Evolutionary conservation across 345 rosid genomes (phyloP), one percentile per base, ranked within the genome.

Genomic region (Schrenkiella parvula): DNA sequence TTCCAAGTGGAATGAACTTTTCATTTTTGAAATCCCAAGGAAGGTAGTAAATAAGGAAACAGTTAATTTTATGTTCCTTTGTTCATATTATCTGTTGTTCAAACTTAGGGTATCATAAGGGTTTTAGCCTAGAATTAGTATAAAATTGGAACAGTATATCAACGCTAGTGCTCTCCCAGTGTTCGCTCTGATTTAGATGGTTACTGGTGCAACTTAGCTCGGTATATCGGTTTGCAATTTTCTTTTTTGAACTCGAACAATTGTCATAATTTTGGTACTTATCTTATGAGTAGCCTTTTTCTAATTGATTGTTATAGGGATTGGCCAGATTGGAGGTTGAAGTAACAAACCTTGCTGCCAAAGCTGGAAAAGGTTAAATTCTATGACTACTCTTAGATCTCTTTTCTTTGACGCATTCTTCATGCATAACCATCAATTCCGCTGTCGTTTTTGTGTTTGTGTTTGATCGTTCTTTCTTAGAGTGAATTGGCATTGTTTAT

Each of bases 341-440:
- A 86, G 97, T 95, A 62, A 95, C 99, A 68, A 95, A 95, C 78
- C 95, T 95, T 73, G 95, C 93, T 65, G 97, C 98, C 29, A 95
- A 89, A 80, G 99, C 99, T 81, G 99, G 99, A 75, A 95, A 95
- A 88, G 99, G 99, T 95, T 82, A 32, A 6, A 19, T 56, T 21
- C 37, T 56, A 31, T 63, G 29, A 62, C 65, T 64, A n/a, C n/a
- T 63, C 17, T 64, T 64, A 26, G 53, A 63, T 64, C 60, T 70
- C 8, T 64, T 18, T 34, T 35, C 38, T 56, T 76, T 47, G 23
- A 46, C 59, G 21, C 10, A 5, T 64, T 53, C 26, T n/a, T 67
- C 18, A 52, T 39, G 39, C 56, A 31, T 51, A 67, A 67, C 31
- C 42, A 21, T 51, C 64, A 39, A 7, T 39, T 41, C 26, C 55